Percentiles rank a stretch among this genome's conserved stretches.
These are phyloP conservation scores for Daedaleopsis nitida DNA, from an alignment of 768 basidiomycete genomes.

Conservation along the genomic window DNA sequence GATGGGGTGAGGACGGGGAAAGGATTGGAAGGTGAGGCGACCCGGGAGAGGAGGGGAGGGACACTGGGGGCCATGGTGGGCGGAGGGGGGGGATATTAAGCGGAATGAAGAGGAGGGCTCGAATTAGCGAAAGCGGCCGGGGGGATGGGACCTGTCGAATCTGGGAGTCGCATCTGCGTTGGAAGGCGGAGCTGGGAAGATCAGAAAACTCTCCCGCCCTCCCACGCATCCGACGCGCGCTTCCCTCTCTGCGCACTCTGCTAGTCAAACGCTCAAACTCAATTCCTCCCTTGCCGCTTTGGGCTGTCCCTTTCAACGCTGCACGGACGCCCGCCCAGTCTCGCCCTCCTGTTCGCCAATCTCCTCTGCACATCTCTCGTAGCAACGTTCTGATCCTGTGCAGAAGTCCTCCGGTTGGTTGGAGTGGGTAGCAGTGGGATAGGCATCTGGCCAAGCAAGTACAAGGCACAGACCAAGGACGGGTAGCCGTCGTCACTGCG, in stretches of 20 bases:
- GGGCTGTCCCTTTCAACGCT: not conserved
- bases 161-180: not conserved
- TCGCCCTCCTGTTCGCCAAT: not conserved
- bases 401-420: not conserved
- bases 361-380: not conserved
- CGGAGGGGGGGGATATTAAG: slow-evolving; percentile 16
- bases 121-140: not conserved
- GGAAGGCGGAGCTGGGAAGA: not conserved
- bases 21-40: slow-evolving; percentile 13
- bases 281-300: not conserved
- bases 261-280: not conserved
- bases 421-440: too few relatives aligned
- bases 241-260: not conserved
- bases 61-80: slow-evolving; percentile 2
- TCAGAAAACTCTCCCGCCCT: slow-evolving; percentile 1
- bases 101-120: not conserved
- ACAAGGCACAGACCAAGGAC: not conserved
- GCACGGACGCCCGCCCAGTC: not conserved
- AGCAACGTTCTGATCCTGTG: not conserved
- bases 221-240: slow-evolving; percentile 6
- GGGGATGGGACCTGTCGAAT: not conserved
- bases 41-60: slow-evolving; percentile 11
- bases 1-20: not conserved
- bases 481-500: too few relatives aligned
- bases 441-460: not conserved